A percentile compares a stretch with the other conserved stretches of the same genome.
Evolutionary conservation across 768 basidiomycete genomes (phyloP).

Genomic region (Crepidotus variabilis): DNA sequence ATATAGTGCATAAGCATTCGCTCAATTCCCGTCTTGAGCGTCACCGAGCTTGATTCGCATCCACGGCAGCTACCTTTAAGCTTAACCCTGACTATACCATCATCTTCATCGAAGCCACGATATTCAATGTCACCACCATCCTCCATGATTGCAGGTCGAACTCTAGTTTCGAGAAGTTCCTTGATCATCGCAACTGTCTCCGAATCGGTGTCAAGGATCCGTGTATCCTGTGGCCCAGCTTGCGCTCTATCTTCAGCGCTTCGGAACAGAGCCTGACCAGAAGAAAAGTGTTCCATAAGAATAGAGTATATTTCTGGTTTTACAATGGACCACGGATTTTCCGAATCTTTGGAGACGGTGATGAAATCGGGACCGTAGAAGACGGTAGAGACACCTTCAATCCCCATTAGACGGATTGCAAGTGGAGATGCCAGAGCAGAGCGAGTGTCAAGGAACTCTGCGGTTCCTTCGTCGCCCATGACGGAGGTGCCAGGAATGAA

Average conservation of each 20-base stretch:
- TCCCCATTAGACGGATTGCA: conserved; percentile 92
- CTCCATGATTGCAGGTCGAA: conserved; percentile 97
- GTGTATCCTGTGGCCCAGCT: conserved; percentile 90
- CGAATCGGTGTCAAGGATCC: conserved; percentile 89
- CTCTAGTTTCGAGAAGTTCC: conserved; percentile 90
- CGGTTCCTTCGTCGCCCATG: conserved; percentile 83
- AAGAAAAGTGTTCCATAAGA: conserved; percentile 97
- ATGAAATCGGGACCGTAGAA: conserved; percentile 99
- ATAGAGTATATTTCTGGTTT: conserved; percentile 97
- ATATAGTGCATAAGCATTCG: conserved; percentile 99
- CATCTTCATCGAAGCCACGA: conserved; percentile 82
- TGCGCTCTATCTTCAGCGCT: conserved; percentile 74
- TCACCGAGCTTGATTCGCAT: conserved; percentile 91
- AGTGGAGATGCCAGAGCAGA: conserved; percentile 87
- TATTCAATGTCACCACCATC: conserved; percentile 99
- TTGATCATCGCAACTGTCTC: conserved; percentile 99
- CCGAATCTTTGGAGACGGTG: conserved; percentile 88
- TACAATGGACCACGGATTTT: conserved; percentile 81
- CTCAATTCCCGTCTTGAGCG: conserved; percentile 95
- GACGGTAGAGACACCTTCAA: conserved; percentile 83
- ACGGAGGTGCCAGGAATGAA: conserved; percentile 93
- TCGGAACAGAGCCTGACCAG: conserved; percentile 83
- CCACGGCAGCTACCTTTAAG: conserved; percentile 98
- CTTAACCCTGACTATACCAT: conserved; percentile 81
- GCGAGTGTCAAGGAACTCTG: conserved; percentile 91